phyloP scores from a whole-genome alignment of 2,329 filamentous ascomycete genomes.

The Monosporascus sp. region DNA sequence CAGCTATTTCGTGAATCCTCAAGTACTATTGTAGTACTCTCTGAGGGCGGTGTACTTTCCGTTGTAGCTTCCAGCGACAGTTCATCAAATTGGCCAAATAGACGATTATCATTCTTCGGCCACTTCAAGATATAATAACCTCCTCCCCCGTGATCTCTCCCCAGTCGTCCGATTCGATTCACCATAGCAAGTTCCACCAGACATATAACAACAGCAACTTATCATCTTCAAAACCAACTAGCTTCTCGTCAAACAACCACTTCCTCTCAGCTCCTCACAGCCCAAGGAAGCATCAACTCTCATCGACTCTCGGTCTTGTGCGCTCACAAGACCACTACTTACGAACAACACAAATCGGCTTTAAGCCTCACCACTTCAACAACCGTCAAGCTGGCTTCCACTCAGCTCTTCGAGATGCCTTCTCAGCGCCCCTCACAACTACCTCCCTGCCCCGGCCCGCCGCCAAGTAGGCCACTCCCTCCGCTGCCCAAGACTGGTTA shows the following conservation, averaged over 20 bases:
- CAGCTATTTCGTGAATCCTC: not conserved
- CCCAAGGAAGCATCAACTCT: too few relatives aligned
- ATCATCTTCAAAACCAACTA: constrained; percentile 4
- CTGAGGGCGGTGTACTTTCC: constrained; percentile 23
- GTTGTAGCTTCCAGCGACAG: constrained; percentile 4
- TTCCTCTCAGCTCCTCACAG: not conserved
- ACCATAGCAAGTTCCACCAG: constrained; percentile 15
- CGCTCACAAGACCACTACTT: not conserved
- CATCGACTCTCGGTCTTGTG: not conserved
- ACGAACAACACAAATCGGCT: constrained; percentile 6
- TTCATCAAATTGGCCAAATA: constrained; percentile 11
- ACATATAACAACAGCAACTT: constrained; percentile 11
- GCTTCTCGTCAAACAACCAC: constrained; percentile 2
- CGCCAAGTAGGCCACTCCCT: constrained; percentile 59
- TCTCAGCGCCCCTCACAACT: constrained; percentile 59
- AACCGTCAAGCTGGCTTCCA: constrained; percentile 23
- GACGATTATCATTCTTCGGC: constrained; percentile 17
- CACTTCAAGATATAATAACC: constrained; percentile 25
- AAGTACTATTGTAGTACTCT: not conserved
- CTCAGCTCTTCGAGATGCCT: constrained; percentile 41
- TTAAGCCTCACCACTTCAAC: constrained; percentile 7
- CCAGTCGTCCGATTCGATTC: constrained; percentile 11
- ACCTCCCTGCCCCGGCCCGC: constrained; percentile 61
- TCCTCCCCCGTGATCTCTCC: constrained; percentile 17
- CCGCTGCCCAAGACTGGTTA: constrained; percentile 58